phyloP scores from a whole-genome alignment of 192 early-diverging fungal species.

The Dissophora ornata region DNA sequence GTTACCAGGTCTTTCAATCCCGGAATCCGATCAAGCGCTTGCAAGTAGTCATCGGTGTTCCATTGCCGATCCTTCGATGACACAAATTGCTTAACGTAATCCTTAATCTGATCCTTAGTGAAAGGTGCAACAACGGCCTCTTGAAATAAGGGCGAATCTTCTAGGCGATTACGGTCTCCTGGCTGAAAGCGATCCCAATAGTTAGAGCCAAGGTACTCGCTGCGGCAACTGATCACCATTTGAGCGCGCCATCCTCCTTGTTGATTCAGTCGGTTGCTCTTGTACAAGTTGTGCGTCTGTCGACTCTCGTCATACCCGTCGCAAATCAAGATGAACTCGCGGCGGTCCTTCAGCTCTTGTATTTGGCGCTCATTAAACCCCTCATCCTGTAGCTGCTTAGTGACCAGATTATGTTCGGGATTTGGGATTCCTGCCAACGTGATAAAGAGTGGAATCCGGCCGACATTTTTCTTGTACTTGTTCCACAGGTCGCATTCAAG shows the following conservation, averaged over 20 bases:
- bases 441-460: slow-evolving; percentile 10
- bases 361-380: not conserved
- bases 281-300: too few relatives aligned
- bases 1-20: not conserved
- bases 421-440: not conserved
- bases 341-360: not conserved
- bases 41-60: not conserved
- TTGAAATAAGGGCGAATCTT: not conserved
- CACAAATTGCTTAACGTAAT: slow-evolving; percentile 1
- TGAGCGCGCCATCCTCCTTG: too few relatives aligned
- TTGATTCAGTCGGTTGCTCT: too few relatives aligned
- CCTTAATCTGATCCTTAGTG: not conserved
- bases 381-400: not conserved
- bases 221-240: too few relatives aligned
- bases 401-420: not conserved
- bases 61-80: not conserved
- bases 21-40: not conserved
- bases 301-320: too few relatives aligned
- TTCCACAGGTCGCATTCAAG: slow-evolving; percentile 3
- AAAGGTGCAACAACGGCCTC: slow-evolving; percentile 5
- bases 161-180: not conserved
- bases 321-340: too few relatives aligned
- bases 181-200: slow-evolving; percentile 3
- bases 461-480: not conserved
- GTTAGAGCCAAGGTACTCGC: not conserved